phyloP scores from a whole-genome alignment of 163 green algal species.

The Scenedesmus sp. region DNA sequence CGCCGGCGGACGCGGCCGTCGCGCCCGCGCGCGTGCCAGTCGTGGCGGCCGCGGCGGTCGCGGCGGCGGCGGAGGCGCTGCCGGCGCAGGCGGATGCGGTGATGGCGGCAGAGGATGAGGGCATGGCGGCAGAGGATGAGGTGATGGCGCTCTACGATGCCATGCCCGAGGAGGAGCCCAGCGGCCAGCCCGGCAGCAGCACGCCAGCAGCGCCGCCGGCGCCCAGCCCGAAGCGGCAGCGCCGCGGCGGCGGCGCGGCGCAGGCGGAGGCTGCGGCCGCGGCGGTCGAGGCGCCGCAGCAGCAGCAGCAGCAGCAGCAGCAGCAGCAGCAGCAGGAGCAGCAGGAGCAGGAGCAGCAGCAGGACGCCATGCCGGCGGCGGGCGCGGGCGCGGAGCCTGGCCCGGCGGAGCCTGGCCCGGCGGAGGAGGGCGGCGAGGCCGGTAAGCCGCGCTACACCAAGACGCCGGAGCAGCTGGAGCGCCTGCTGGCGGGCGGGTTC shows the following conservation, averaged over 20 bases:
- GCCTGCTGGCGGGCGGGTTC: constrained; percentile 57
- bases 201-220: constrained; percentile 32
- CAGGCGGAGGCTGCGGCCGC: background rate
- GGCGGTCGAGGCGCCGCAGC: background rate
- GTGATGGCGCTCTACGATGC: constrained; percentile 27
- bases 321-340: constrained; percentile 18
- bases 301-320: constrained; percentile 34
- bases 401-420: background rate
- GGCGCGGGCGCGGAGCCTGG: constrained; percentile 28
- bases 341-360: constrained; percentile 27
- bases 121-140: constrained; percentile 8
- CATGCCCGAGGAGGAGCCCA: constrained; percentile 9
- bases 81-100: no score
- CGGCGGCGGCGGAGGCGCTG: no score
- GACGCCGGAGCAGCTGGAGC: constrained; percentile 12
- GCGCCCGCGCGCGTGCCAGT: background rate
- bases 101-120: no score
- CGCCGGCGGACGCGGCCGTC: background rate
- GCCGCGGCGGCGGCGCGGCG: background rate
- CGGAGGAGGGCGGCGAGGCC: background rate
- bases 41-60: constrained; percentile 4
- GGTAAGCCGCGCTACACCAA: constrained; percentile 38
- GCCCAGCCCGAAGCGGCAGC: constrained; percentile 32
- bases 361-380: background rate
- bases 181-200: background rate